These are phyloP conservation scores for Chaetomiaceae sp. DNA, from an alignment of 2,329 filamentous ascomycete genomes.

Conservation along the genomic window DNA sequence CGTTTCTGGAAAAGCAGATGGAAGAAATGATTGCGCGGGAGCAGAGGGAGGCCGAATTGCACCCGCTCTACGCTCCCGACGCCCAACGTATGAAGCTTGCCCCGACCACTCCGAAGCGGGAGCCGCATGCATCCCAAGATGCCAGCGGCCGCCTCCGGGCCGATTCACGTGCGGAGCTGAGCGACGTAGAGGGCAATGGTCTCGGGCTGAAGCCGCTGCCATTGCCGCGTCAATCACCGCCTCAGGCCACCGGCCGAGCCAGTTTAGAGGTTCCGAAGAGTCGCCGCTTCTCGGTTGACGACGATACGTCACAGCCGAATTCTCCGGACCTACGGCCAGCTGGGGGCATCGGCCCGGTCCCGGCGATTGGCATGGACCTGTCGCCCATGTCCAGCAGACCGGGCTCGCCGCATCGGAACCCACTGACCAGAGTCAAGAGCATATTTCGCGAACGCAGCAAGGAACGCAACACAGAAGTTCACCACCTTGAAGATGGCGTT, in stretches of 20 bases:
- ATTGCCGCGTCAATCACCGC: constrained; percentile 25
- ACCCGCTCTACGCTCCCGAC: constrained; percentile 30
- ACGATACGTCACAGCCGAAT: constrained; percentile 44
- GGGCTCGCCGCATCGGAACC: constrained; percentile 59
- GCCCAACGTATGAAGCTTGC: constrained; percentile 33
- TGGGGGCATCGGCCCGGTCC: constrained; percentile 48
- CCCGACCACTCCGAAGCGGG: constrained; percentile 33
- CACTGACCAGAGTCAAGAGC: constrained; percentile 51
- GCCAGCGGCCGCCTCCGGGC: constrained; percentile 35
- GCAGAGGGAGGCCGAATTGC: constrained; percentile 41
- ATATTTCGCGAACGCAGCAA: constrained; percentile 53
- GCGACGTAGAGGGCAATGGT: constrained; percentile 36
- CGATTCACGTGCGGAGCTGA: constrained; percentile 38
- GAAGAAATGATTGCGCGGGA: constrained; percentile 56
- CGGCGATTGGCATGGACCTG: constrained; percentile 57
- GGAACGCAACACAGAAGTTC: constrained; percentile 38
- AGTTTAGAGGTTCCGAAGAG: constrained; percentile 49
- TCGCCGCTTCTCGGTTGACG: constrained; percentile 40
- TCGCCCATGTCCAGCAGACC: constrained; percentile 61
- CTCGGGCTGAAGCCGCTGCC: constrained; percentile 22
- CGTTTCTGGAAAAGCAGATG: constrained; percentile 59
- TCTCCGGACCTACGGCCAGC: constrained; percentile 49
- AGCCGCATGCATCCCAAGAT: constrained; percentile 27
- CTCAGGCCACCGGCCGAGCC: constrained; percentile 34
- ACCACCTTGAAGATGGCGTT: constrained; percentile 33